Evolutionary conservation across 257 asterid species (phyloP), one percentile per base, ranked within the genome.

Genomic region (Plantago ovata): DNA sequence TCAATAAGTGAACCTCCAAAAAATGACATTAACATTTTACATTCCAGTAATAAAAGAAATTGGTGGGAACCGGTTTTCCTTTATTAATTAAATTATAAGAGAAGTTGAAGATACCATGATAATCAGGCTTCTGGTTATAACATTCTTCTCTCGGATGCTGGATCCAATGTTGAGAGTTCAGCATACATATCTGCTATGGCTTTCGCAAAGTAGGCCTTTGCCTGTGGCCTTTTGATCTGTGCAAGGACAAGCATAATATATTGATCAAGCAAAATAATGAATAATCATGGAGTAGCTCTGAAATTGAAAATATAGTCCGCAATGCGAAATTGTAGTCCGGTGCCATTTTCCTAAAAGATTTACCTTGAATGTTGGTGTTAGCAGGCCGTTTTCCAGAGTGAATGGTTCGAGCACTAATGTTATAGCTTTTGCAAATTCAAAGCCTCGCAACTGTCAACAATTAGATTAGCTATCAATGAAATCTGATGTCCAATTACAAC

Each of bases 281-380:
- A 3, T n/a, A n/a, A 21, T 45, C 1, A 1, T 45, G 4, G 19
- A 10, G 7, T 43, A 10, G 10, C 16, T 10, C 16, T 45, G 6
- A 43, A 5, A 11, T 43, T 45, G 20, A 39, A 44, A 39, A 24
- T 43, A 36, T 38, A 47, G 18, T n/a, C 18, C 38, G 18, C 39
- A 44, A 32, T 15, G 0, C n/a, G 18, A 47, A 13, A 14, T 13
- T 41, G 16, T 8, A 44, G 13, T 38, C 10, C 33, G 8, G 21
- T 19, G 5, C 38, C 15, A 10, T 5, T 15, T 32, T 28, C n/a
- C 7, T 39, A 9, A 36, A 10, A 21, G 13, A 15, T 50, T 62
- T 65, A 72, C 95, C 94, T 87, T 87, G 54, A 79, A 79, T 8
- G 96, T 87, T 14, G 96, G 96, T 41, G 96, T 87, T 40, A 87